Evolutionary conservation across 495 filamentous ascomycete species (phyloP), one percentile per base, ranked within the genome.

Genomic region (Penicillium ucsense): DNA sequence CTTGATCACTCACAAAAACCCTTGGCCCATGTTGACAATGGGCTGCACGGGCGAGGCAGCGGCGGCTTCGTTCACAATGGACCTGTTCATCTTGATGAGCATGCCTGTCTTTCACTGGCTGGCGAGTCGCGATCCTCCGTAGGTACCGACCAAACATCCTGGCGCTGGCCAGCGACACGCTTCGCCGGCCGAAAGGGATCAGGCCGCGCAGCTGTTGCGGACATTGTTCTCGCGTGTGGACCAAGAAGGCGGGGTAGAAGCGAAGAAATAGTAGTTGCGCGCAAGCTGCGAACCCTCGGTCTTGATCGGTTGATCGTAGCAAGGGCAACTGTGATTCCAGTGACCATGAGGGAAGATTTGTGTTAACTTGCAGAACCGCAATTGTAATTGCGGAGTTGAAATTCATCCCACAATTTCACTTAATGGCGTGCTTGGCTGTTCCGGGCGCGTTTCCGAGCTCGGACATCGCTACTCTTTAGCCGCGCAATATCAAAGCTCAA

Each of bases 21-120:
- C 89, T 67, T 95, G 89, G 43, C 89, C 89, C 83, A 95, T 89
- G 67, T 94, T 95, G 51, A 94, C 81, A 55, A 96, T 91, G 48
- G 89, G 88, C 61, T 94, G 88, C 40, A 85, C 82, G 6, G 90
- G 87, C 7, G 89, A 95, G 5, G 86, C 85, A 5, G 77, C 78
- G 0, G 82, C 81, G 0, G 87, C 92, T 74, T 97, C 92, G 56
- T 98, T 98, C 73, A 98, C 81, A 65, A 95, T 94, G 35, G 86
- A 83, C 88, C 88, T 94, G 49, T 5, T 35, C 38, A 36, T 7
- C 4, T n/a, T 3, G 29, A 45, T 51, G 31, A 51, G 48, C 35
- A 8, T 4, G 6, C 29, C 20, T 45, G 32, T 10, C 37, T 29
- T 32, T 27, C 29, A 9, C 30, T n/a, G 10, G 9, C 3, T 38